Base-by-base conservation (phyloP, 257 asterid genomes). In the Solanum okadae region DNA sequence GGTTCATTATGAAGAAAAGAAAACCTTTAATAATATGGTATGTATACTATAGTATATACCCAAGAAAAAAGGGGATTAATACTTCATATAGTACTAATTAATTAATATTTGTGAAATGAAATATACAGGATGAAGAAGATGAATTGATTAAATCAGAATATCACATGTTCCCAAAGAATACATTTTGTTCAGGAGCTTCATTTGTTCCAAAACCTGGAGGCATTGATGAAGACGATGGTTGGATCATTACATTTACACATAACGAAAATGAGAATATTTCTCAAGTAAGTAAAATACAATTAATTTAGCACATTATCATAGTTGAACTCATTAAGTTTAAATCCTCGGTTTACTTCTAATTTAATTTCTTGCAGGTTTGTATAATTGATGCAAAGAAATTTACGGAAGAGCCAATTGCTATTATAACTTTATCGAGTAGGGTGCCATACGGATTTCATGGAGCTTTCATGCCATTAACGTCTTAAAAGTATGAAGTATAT, bases 401-500 rank as follows among this genome's bases (percentile, higher is more conserved):
- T 38, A 76, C 91, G 20, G 79, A 88, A 22, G 89, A 79, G 20
- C 84, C 93, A n/a, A 84, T 89, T 1, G 90, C 93, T 12, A 81
- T 22, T 34, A 89, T 92, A 83, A 79, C 59, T 31, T 52, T 92
- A 23, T 92, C 94, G 1, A 27, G 52, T 7, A 88, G 94, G 35
- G 91, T 90, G 75, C 93, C 92, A 6, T 89, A 90, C 7, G 94
- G 93, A 72, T 92, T 90, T 71, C 94, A 90, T 82, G 94, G 92
- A 81, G 59, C 81, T 10, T 91, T 90, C 40, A 9, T 86, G 83
- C 37, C 90, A 76, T 84, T 15, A 31, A 16, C 1, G 15, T 78
- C 15, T 42, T 76, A 22, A 11, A 33, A 75, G 49, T 37, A 75
- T 49, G 42, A 38, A 49, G 3, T 75, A 10, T 75, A 10, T 35